Conservation (phyloP, 768 basidiomycete species). For the Podaxis pistillaris region DNA sequence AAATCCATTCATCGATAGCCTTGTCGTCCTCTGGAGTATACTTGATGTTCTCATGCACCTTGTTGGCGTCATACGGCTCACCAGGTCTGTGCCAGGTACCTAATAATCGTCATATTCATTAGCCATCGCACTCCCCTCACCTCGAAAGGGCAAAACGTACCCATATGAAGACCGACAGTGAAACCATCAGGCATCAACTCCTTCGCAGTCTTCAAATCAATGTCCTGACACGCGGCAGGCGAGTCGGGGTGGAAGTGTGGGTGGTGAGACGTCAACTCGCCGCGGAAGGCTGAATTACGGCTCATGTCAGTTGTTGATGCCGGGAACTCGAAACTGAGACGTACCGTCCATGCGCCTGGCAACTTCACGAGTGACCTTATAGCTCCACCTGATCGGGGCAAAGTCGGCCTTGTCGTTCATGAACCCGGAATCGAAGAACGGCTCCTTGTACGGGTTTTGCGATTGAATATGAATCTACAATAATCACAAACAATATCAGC, state of each 20-base stretch:
- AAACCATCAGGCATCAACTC: constrained; percentile 56
- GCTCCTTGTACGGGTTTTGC: constrained; percentile 58
- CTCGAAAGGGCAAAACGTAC: constrained; percentile 25
- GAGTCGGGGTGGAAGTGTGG: constrained; percentile 74
- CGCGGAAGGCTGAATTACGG: constrained; percentile 53
- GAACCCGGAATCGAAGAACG: constrained; percentile 72
- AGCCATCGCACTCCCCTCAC: not conserved
- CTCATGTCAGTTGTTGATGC: not conserved
- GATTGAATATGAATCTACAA: constrained; percentile 60
- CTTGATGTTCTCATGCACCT: constrained; percentile 63
- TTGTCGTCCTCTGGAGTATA: constrained; percentile 68
- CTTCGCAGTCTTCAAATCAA: constrained; percentile 68
- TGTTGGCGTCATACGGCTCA: constrained; percentile 49
- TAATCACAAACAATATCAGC: too few species aligned
- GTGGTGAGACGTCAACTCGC: constrained; percentile 70
- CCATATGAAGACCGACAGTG: constrained; percentile 75
- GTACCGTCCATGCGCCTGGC: constrained; percentile 70
- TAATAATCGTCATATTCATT: constrained; percentile 48
- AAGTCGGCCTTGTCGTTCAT: constrained; percentile 80
- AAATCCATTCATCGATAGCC: constrained; percentile 71
- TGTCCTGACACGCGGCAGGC: constrained; percentile 55
- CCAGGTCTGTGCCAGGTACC: constrained; percentile 37
- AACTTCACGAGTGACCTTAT: constrained; percentile 74
- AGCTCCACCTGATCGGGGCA: constrained; percentile 73
- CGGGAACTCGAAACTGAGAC: constrained; percentile 10